A percentile compares a stretch with the other conserved stretches of the same genome.
phyloP scores from a whole-genome alignment of 2,329 filamentous ascomycete species.

The Calonectria fujianensis region DNA sequence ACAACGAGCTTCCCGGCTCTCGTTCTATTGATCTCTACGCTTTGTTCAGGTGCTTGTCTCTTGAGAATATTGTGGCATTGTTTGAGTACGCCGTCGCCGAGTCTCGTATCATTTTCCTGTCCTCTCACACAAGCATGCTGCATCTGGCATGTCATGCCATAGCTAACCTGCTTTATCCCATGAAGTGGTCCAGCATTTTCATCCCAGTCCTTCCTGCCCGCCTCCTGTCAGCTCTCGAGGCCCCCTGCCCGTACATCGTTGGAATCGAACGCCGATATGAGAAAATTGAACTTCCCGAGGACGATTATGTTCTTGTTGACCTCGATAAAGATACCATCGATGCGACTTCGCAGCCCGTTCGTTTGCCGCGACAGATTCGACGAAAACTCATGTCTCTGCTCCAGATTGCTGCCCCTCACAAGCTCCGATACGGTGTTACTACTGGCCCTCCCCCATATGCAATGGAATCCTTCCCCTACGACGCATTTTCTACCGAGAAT shows the following conservation, averaged over 20 bases:
- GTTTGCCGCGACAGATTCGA: constrained; percentile 90
- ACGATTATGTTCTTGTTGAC: constrained; percentile 96
- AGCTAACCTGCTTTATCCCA: constrained; percentile 88
- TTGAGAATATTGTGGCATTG: constrained; percentile 93
- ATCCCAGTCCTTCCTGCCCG: constrained; percentile 93
- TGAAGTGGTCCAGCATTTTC: constrained; percentile 95
- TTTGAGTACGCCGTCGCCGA: constrained; percentile 96
- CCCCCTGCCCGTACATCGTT: constrained; percentile 97
- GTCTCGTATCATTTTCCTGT: constrained; percentile 95
- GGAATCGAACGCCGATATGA: constrained; percentile 96
- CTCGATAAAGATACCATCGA: constrained; percentile 94
- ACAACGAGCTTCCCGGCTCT: constrained; percentile 94
- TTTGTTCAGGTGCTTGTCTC: constrained; percentile 90
- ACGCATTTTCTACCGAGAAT: constrained; percentile 92
- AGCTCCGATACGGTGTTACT: constrained; percentile 88
- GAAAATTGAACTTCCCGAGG: constrained; percentile 88
- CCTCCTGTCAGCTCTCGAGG: constrained; percentile 91
- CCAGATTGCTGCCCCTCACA: constrained; percentile 92
- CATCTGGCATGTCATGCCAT: constrained; percentile 94
- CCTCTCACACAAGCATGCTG: constrained; percentile 96
- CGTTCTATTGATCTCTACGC: constrained; percentile 95
- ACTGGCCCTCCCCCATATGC: constrained; percentile 95
- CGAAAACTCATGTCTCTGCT: constrained; percentile 92
- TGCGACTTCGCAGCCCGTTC: constrained; percentile 84
- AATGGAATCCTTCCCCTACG: constrained; percentile 92